Base-by-base conservation (phyloP, 306 rosid genomes). In the Acacia crassicarpa region DNA sequence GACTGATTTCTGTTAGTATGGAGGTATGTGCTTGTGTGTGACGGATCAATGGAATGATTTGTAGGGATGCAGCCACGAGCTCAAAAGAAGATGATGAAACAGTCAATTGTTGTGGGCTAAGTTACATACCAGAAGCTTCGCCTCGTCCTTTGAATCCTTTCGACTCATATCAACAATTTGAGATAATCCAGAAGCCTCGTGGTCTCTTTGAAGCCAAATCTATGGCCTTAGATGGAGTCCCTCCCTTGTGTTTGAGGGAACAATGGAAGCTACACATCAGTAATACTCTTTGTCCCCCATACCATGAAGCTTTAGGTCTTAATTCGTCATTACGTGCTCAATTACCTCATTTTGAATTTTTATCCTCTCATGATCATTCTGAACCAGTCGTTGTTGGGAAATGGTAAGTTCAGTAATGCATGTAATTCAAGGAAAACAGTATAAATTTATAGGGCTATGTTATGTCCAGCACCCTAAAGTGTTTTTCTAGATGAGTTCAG, bases 281-380 rank as follows among this genome's bases (percentile, higher is more conserved):
- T 1, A 0, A 0, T 61, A 62, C 82, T 22, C 80, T 83, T 11
- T 20, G 78, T 23, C 13, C 40, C 73, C 48, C 61, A 32, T 73
- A 82, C 56, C 23, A 67, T 5, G 86, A 87, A 82, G 93, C 92
- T 22, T 67, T 62, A 12, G 93, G 94, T 20, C 81, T 83, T 33
- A 72, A 87, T 9, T 41, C 75, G 25, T 32, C 85, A 2, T 74
- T 90, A 6, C 86, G 92, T 14, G 33, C 81, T 4, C 69, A 51
- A n/a, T 81, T 87, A 67, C 94, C 93, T 0, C 23, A 65, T 27
- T 76, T 88, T 54, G 54, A 74, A 51, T 87, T 75, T n/a, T 0
- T 49, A 4, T 67, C 73, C 1, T 81, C 82, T 16, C 15, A 59
- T 59, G 22, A 75, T n/a, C 22, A 61, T 9, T 86, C 86, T 22